Evolutionary conservation across 495 filamentous ascomycete species (phyloP).

Genomic region (Penicillium canariense): DNA sequence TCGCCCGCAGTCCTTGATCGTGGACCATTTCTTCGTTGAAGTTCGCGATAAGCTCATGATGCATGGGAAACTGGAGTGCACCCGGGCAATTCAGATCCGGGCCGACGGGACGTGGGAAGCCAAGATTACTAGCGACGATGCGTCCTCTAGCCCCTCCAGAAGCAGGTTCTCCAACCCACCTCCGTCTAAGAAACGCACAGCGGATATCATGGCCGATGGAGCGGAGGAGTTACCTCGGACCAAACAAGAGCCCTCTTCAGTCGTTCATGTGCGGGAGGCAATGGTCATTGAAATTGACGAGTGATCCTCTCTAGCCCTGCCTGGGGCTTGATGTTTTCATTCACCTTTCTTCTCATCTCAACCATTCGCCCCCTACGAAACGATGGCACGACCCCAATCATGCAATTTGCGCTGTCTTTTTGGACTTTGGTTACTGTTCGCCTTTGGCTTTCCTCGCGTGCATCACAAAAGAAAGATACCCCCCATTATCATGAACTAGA

Average conservation of each 20-base stretch:
- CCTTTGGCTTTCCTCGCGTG: not conserved
- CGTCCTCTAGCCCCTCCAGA: not conserved
- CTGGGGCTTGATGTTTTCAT: too few relatives aligned
- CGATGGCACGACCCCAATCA: too few relatives aligned
- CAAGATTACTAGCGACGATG: slow-evolving; percentile 31
- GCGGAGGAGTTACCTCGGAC: not conserved
- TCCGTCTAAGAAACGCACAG: slow-evolving; percentile 18
- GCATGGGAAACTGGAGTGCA: slow-evolving; percentile 33
- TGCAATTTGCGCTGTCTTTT: too few relatives aligned
- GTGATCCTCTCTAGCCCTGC: not conserved
- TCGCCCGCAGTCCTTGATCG: slow-evolving; percentile 61
- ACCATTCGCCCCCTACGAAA: too few relatives aligned
- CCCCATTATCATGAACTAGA: not conserved
- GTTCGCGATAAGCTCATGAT: slow-evolving; percentile 51
- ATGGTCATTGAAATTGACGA: slow-evolving; percentile 37
- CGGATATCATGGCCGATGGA: not conserved
- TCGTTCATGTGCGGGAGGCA: slow-evolving; percentile 6
- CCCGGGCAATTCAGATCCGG: slow-evolving; percentile 56
- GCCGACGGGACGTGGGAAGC: slow-evolving; percentile 58
- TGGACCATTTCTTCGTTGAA: slow-evolving; percentile 67
- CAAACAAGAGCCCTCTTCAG: slow-evolving; percentile 1
- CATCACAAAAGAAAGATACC: slow-evolving; percentile 19
- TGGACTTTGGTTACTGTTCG: not conserved
- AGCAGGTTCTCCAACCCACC: not conserved
- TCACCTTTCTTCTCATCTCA: too few relatives aligned